phyloP scores from a whole-genome alignment of 176 grass and related monocot genomes.

The Thalia dealbata region DNA sequence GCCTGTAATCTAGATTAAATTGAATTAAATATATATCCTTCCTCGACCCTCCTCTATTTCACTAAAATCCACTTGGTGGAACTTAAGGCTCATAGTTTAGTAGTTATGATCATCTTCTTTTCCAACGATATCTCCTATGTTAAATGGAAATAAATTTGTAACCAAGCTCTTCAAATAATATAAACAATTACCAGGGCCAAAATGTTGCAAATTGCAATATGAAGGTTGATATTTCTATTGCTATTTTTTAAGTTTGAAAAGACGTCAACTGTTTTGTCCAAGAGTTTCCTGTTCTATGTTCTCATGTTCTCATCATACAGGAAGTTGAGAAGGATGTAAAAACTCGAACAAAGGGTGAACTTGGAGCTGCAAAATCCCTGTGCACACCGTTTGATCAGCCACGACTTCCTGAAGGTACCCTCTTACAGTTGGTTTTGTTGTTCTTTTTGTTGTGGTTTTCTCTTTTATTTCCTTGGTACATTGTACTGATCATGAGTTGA shows the following conservation, averaged over 20 bases:
- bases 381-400: conserved; percentile 39
- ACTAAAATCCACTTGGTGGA: background rate
- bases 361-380: conserved; percentile 32
- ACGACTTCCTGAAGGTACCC: conserved; percentile 24
- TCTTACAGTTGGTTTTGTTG: no score
- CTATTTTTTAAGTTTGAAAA: background rate
- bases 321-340: conserved; percentile 42
- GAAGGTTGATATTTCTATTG: background rate
- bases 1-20: no score
- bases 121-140: background rate
- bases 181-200: background rate
- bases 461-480: no score
- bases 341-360: conserved; percentile 32
- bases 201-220: background rate
- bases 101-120: background rate
- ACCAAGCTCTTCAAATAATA: background rate
- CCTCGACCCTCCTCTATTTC: no score
- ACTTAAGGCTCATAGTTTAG: background rate
- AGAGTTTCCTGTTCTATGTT: background rate
- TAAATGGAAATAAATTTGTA: background rate
- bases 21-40: no score
- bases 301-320: background rate
- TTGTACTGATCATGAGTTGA: no score
- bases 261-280: no score
- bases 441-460: no score